phyloP scores from a whole-genome alignment of 164 flowering plant species.

The Echeveria elegans region DNA sequence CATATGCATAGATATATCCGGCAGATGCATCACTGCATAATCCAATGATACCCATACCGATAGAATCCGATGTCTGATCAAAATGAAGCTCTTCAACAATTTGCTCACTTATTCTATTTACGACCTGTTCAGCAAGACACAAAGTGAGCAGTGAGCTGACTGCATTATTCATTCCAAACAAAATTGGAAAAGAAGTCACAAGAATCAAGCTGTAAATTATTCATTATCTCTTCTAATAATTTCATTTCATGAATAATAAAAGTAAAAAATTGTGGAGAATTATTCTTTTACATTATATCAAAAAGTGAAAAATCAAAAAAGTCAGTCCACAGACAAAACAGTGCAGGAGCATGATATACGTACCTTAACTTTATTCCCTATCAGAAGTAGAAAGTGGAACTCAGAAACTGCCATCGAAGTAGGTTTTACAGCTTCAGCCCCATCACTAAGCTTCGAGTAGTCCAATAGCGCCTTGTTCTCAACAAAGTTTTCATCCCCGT shows the following conservation, averaged over 20 bases:
- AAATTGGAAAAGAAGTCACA: neutral
- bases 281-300: neutral
- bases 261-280: neutral
- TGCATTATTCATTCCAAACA: neutral
- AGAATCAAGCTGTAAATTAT: neutral
- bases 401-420: slow-evolving; percentile 87
- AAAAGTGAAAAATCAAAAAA: neutral
- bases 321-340: neutral
- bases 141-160: neutral
- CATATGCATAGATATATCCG: slow-evolving; percentile 95
- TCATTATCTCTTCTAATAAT: neutral
- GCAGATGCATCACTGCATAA: slow-evolving; percentile 98
- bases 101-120: slow-evolving; percentile 86
- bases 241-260: neutral
- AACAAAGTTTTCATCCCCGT: slow-evolving; percentile 97
- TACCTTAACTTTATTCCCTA: slow-evolving; percentile 93
- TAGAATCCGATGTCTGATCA: slow-evolving; percentile 70
- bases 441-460: slow-evolving; percentile 71
- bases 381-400: slow-evolving; percentile 87
- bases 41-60: slow-evolving; percentile 78
- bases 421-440: slow-evolving; percentile 63
- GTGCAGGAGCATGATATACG: slow-evolving; percentile 8
- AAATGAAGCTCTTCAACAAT: slow-evolving; percentile 90
- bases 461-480: slow-evolving; percentile 92
- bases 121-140: slow-evolving; percentile 40